phyloP scores from a whole-genome alignment of 1,139 yeast genomes.

The Nakaseomyces kungkrabaensis region DNA sequence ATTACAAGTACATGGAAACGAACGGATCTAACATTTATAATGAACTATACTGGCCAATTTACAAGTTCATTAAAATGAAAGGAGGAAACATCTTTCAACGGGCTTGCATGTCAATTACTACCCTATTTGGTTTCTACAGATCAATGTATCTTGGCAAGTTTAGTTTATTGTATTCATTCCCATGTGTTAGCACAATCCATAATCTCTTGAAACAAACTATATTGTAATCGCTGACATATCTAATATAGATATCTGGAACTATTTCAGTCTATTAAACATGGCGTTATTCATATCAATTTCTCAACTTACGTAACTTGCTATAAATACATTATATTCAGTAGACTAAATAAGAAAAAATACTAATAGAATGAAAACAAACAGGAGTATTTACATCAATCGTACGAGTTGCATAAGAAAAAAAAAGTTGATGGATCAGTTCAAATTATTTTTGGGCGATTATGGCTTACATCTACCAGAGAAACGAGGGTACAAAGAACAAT shows the following conservation, averaged over 20 bases:
- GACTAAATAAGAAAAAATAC: background rate
- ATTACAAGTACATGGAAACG: conserved; percentile 22
- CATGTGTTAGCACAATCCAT: background rate
- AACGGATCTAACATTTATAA: conserved; percentile 20
- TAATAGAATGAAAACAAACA: background rate
- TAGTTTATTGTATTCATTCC: background rate
- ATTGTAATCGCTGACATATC: background rate
- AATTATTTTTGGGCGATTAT: conserved; percentile 27
- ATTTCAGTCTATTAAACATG: background rate
- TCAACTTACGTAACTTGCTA: background rate
- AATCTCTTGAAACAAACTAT: background rate
- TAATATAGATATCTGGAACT: too few relatives aligned
- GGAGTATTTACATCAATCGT: background rate
- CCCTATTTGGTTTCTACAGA: background rate
- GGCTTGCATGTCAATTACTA: background rate
- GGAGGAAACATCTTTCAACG: conserved; percentile 10
- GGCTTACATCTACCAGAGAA: conserved; percentile 97
- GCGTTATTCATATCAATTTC: background rate
- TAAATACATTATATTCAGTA: background rate
- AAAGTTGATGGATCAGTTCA: background rate
- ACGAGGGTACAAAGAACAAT: conserved; percentile 95
- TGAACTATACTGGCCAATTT: conserved; percentile 21
- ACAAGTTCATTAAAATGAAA: conserved; percentile 19
- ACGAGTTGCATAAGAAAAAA: background rate
- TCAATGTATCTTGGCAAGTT: conserved; percentile 3